Evolutionary conservation across 129 eudicot genomes (phyloP), one percentile per base, ranked within the genome.

Genomic region (Escallonia herrerae): DNA sequence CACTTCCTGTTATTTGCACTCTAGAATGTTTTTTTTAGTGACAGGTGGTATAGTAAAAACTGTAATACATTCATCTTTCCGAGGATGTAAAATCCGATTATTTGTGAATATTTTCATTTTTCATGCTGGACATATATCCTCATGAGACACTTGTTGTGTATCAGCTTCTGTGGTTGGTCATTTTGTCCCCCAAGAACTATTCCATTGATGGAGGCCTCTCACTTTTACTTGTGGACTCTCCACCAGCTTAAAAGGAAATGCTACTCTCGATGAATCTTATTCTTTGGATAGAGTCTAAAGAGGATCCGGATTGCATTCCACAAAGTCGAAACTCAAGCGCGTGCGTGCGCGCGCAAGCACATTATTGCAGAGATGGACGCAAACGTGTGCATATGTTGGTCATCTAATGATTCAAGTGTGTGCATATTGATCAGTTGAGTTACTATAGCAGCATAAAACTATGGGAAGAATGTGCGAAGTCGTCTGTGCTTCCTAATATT

Each of bases 141-240:
- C 33, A 22, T 22, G 33, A 22, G 33, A 22, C 33, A 22, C 33
- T 22, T 22, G 33, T 22, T 22, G 33, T 22, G 33, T 22, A 22
- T 22, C 33, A 22, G 33, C 1, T 22, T 22, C 33, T 1, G 1
- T 22, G 33, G 33, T 22, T 22, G 33, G 33, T 22, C 33, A 22
- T 49, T 49, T 49, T 8, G 54, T 3, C 9, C 13, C 4, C 4
- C 13, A 49, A 64, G 63, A 56, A 63, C 54, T 72, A 58, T 67
- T 68, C 71, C 69, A 67, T 69, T 80, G 64, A 60, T 37, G 77
- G 74, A 68, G 74, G 79, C 46, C 57, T 60, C 49, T 56, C 56
- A 45, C 80, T 80, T 82, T 74, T 60, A 53, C 44, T 61, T 65
- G 67, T 82, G 87, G 87, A 48, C 68, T 61, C 75, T 79, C 88